Evolutionary conservation across 1,284 basidiomycete species (phyloP), one percentile per base, ranked within the genome.

Genomic region (Ceraceosorus guamensis): DNA sequence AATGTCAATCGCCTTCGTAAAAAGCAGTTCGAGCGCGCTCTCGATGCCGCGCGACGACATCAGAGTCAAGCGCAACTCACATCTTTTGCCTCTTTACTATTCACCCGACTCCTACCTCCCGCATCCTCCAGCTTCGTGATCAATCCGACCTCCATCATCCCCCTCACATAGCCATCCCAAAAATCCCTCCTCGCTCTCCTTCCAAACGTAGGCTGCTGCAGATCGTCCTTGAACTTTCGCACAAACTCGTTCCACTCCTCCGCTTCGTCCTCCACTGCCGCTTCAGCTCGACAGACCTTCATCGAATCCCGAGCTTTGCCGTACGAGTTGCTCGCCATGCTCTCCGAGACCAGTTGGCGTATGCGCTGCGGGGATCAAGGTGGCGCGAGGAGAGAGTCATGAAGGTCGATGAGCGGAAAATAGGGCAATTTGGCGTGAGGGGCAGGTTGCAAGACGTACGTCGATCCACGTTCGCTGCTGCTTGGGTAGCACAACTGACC

Each of bases 101-200:
- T 41, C 8, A 41, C 37, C 37, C n/a, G 8, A n/a, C 37, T 41
- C 37, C 37, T 41, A n/a, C n/a, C n/a, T 8, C 37, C 53, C 39
- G 46, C 44, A 30, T 51, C 48, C 50, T 57, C 55, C 4, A 47
- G 44, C 31, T 48, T 16, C 14, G 43, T 57, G 33, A 57, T 57
- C 32, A 57, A 32, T 5, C 55, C 51, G 8, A 57, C 14, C 45
- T 46, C 39, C 2, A 35, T 45, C 16, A 30, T 13, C 5, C 55
- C 55, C 34, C 32, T 7, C 3, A 46, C 31, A 31, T 53, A 37
- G 11, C n/a, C 39, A 18, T 57, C 43, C 55, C 55, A 57, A 35
- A 57, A 57, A 52, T 44, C 39, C 4, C 10, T 11, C 32, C 52
- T 13, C 32, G 30, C 18, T 4, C 50, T 11, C n/a, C 45, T 14